Evolutionary conservation across 2,329 filamentous ascomycete genomes (phyloP), one percentile per base, ranked within the genome.

Genomic region (Beauveria scarabaeidicola): DNA sequence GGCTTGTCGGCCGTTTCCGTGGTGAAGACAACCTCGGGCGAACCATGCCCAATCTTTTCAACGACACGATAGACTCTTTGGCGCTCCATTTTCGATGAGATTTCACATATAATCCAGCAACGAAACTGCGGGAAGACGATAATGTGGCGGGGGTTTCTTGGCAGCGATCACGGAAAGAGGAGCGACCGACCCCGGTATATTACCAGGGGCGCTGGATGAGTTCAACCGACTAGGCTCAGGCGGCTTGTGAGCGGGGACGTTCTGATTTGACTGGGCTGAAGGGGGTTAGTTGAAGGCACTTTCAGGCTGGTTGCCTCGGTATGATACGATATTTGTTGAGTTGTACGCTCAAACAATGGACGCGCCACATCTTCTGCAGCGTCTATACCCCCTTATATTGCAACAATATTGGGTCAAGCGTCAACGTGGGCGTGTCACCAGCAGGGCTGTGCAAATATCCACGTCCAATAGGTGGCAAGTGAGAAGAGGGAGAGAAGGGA

Each of bases 11-110:
- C 29, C 19, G 43, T 11, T 4, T 47, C 27, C 5, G 41, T 23
- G 19, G 52, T 32, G 54, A 57, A 50, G 27, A 21, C 43, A 48
- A 15, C 54, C 5, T 57, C 54, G 43, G 44, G 43, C 3, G 54
- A n/a, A 21, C 41, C 29, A 6, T 36, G 32, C 15, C 43, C 54
- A 21, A 57, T 50, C 32, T 13, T 41, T 8, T 48, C 43, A 7
- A 57, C 32, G 43, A 48, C 44, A 17, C 29, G 54, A 27, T 57
- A 57, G 48, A 57, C 54, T 57, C 54, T 25, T 50, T 57, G 44
- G 6, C 21, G 54, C 29, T 57, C 54, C 54, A 57, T 57, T n/a
- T 11, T 36, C 2, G 3, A 3, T 7, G 15, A 8, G 13, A 32
- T 1, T 5, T 46, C 21, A 50, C 44, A 57, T 41, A 21, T 32